Percentiles rank a stretch among this genome's conserved stretches.
phyloP scores from a whole-genome alignment of 345 rosid species.

The Eucalyptus erythrocorys region DNA sequence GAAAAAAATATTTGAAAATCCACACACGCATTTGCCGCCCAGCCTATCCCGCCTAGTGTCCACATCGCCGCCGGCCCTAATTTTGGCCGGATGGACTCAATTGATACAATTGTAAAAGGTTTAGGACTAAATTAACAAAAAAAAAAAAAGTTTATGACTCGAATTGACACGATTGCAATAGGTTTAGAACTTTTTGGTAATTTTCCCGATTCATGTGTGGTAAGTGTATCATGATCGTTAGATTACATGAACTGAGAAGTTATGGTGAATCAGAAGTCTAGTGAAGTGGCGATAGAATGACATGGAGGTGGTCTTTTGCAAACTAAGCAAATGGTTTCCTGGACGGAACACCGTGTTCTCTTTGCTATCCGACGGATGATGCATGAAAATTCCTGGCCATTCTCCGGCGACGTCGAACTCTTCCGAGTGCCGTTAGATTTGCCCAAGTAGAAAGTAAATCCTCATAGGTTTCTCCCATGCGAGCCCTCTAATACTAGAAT shows the following conservation, averaged over 20 bases:
- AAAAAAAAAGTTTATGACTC: too few species aligned
- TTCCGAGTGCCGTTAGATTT: neutral
- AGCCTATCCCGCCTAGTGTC: too few species aligned
- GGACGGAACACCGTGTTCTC: neutral
- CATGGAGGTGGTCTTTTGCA: neutral
- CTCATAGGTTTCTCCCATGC: neutral
- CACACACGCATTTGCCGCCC: too few species aligned
- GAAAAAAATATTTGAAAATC: too few species aligned
- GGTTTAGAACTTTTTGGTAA: too few species aligned
- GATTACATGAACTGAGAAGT: neutral
- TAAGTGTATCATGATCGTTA: neutral
- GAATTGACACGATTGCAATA: too few species aligned
- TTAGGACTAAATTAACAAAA: too few species aligned
- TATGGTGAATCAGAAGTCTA: neutral
- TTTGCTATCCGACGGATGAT: neutral
- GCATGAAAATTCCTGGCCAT: neutral
- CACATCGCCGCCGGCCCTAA: too few species aligned
- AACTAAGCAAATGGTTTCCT: neutral
- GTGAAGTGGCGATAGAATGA: neutral
- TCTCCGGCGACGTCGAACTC: neutral
- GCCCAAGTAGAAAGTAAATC: neutral
- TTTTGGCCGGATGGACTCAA: too few species aligned
- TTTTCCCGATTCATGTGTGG: neutral
- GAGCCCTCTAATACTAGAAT: neutral
- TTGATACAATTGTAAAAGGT: too few species aligned